phyloP scores from a whole-genome alignment of 805 yeast species.

The Yarrowia osloensis region DNA sequence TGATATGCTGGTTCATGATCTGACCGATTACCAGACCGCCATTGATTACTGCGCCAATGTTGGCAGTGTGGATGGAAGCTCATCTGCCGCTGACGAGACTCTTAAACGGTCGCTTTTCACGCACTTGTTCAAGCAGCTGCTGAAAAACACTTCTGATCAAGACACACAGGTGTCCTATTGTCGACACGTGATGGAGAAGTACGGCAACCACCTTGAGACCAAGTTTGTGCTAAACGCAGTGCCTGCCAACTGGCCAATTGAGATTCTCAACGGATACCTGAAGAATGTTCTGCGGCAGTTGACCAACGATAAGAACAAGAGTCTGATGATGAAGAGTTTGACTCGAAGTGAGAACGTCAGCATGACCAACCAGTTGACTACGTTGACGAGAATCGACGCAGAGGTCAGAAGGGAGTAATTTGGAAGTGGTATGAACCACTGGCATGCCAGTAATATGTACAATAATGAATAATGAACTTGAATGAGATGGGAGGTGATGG shows the following conservation, averaged over 20 bases:
- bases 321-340: conserved; percentile 33
- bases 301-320: conserved; percentile 34
- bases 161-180: conserved; percentile 36
- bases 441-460: neutral
- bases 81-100: conserved; percentile 8
- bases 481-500: no score
- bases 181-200: conserved; percentile 38
- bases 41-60: conserved; percentile 42
- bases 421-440: no score
- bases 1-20: conserved; percentile 39
- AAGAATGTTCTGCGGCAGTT: conserved; percentile 32
- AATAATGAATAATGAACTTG: neutral
- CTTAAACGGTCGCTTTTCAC: conserved; percentile 35
- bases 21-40: conserved; percentile 43
- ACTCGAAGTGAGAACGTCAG: conserved; percentile 35
- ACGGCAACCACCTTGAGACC: conserved; percentile 40
- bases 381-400: conserved; percentile 10
- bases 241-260: conserved; percentile 43
- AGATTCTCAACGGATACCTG: conserved; percentile 38
- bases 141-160: conserved; percentile 34
- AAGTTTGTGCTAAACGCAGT: conserved; percentile 38
- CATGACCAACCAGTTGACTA: conserved; percentile 31
- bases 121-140: conserved; percentile 38
- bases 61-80: conserved; percentile 29
- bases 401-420: conserved; percentile 2